Base-by-base conservation (phyloP, 345 rosid species). In the Geranium rotundifolium region DNA sequence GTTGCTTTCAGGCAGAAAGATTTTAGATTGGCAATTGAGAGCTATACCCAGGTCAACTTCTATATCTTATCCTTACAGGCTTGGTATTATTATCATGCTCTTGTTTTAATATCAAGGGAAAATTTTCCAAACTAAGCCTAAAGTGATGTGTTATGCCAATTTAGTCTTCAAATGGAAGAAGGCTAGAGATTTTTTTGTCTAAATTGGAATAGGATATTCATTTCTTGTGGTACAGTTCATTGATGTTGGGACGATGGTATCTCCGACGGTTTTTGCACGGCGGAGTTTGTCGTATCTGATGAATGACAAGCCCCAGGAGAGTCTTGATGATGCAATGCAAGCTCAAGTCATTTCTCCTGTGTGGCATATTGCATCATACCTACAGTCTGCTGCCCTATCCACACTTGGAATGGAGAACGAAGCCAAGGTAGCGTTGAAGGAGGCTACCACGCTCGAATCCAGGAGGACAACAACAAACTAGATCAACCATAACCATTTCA, bases 341-440 rank as follows among this genome's bases (percentile, higher is more conserved):
- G 95, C 97, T 18, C 96, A 93, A 77, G 80, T 82, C 37, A 77
- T 84, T 66, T 85, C 90, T 63, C 91, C 97, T 0, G 82, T 81
- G 39, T 87, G 95, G 95, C 85, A 89, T 55, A 80, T 89, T 37
- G 96, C 99, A 34, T 81, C 95, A 12, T 89, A 93, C 76, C 86
- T 93, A 67, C 96, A 93, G 73, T 84, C 93, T 59, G 84, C 81
- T 15, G 86, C 97, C n/a, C 80, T 84, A 54, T 29, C 78, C 4
- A 68, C 79, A 7, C 72, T 84, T 60, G 91, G 89, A 76, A 85
- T 74, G 84, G 89, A 83, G 74, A 80, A 75, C 13, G 93, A 89
- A 79, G 89, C 91, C 17, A 88, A 78, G 59, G 77, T 69, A 30
- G 84, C 91, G 50, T 85, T 92, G 1, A 87, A 77, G 73, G 99